Evolutionary conservation across 352 stramenopile species (phyloP).

Genomic region (Globisporangium mamillatum): DNA sequence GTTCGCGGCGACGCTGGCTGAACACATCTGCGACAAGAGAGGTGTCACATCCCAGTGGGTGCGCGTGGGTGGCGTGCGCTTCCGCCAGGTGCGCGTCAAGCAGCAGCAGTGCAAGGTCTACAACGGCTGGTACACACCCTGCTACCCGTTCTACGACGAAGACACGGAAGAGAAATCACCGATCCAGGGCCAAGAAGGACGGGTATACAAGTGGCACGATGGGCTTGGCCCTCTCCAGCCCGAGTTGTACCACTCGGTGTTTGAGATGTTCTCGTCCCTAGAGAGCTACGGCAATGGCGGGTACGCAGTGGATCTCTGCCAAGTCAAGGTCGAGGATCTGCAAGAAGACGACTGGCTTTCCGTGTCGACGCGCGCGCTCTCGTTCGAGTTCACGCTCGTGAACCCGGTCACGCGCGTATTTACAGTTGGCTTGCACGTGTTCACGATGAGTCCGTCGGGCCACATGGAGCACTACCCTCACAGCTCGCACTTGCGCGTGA

Average conservation of each 20-base stretch:
- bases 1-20: slow-evolving; percentile 52
- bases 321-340: slow-evolving; percentile 55
- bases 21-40: slow-evolving; percentile 50
- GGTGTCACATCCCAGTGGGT: slow-evolving; percentile 70
- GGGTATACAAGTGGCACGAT: slow-evolving; percentile 67
- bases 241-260: slow-evolving; percentile 52
- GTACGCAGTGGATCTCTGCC: slow-evolving; percentile 74
- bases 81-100: slow-evolving; percentile 80
- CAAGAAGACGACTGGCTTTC: slow-evolving; percentile 74
- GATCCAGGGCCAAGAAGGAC: slow-evolving; percentile 41
- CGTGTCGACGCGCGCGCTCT: slow-evolving; percentile 72
- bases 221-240: slow-evolving; percentile 53
- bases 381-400: slow-evolving; percentile 84
- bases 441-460: slow-evolving; percentile 75
- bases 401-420: slow-evolving; percentile 89
- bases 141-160: slow-evolving; percentile 69
- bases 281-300: slow-evolving; percentile 64
- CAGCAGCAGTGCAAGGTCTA: slow-evolving; percentile 70
- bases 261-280: slow-evolving; percentile 40
- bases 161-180: slow-evolving; percentile 47
- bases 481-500: slow-evolving; percentile 76
- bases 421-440: slow-evolving; percentile 82
- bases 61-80: slow-evolving; percentile 71
- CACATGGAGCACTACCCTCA: slow-evolving; percentile 82
- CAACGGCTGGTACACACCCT: slow-evolving; percentile 53